A percentile compares a stretch with the other conserved stretches of the same genome.
These are phyloP conservation scores for Aspergillus clavatus DNA, from an alignment of 2,329 filamentous ascomycete species.

Conservation along the genomic window DNA sequence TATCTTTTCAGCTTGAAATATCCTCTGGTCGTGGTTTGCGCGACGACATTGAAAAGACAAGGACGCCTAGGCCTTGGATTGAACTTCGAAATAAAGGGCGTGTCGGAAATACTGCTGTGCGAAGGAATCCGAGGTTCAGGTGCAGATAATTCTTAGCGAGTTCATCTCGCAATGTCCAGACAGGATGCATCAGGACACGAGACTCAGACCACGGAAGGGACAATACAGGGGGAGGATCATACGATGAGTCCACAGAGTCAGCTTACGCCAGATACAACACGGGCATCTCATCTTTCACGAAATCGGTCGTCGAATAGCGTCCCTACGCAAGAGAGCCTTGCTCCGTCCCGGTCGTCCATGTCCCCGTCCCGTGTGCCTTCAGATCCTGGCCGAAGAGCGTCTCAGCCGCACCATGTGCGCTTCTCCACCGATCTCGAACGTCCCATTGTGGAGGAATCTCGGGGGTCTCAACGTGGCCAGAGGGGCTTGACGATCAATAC, in stretches of 20 bases:
- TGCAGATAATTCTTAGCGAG: not conserved
- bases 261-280: not conserved
- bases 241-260: not conserved
- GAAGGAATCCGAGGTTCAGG: no score
- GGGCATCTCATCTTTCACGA: constrained; percentile 1
- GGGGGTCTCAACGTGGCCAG: constrained; percentile 22
- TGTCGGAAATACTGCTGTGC: no score
- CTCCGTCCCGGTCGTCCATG: constrained; percentile 21
- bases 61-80: no score
- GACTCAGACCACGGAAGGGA: constrained; percentile 8
- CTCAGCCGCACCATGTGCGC: constrained; percentile 30
- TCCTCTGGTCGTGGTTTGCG: not conserved
- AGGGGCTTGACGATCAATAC: constrained; percentile 33
- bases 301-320: constrained; percentile 13
- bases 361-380: constrained; percentile 25
- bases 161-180: constrained; percentile 14
- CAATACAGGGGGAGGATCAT: constrained; percentile 6
- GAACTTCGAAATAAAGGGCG: not conserved
- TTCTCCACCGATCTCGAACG: constrained; percentile 32
- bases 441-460: constrained; percentile 16
- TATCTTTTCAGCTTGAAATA: constrained; percentile 3
- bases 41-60: not conserved
- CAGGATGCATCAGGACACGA: constrained; percentile 11
- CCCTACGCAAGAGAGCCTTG: constrained; percentile 5
- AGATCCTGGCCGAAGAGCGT: constrained; percentile 25